Conservation (phyloP, 345 rosid species). For the Theobroma cacao region DNA sequence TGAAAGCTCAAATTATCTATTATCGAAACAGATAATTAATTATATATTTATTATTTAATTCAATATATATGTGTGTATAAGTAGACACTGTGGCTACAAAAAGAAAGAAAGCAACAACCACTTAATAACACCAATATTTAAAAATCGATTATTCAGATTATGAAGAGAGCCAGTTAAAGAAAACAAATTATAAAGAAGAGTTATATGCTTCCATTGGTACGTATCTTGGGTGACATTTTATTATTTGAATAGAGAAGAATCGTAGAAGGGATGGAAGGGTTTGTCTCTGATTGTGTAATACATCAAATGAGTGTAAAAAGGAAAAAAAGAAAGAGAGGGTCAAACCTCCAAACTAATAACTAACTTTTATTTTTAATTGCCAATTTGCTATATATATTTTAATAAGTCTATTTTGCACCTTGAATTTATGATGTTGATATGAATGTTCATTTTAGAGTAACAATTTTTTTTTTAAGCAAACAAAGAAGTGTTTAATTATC, state of each 20-base stretch:
- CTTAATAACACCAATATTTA: no score
- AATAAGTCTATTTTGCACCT: not conserved
- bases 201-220: not conserved
- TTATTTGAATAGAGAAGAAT: not conserved
- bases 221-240: not conserved
- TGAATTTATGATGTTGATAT: not conserved
- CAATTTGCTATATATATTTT: not conserved
- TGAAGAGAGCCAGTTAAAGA: no score
- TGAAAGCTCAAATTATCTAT: no score
- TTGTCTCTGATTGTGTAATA: not conserved
- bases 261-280: not conserved
- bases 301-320: not conserved
- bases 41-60: no score
- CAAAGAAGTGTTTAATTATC: no score
- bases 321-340: not conserved
- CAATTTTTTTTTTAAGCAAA: not conserved
- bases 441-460: not conserved
- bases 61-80: no score
- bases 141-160: no score
- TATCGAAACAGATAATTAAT: no score
- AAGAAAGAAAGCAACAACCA: no score
- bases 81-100: no score
- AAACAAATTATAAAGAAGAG: no score
- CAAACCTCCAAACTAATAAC: not conserved
- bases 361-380: not conserved